Evolutionary conservation across 331 rosid genomes (phyloP).

Genomic region (Cydonia oblonga): DNA sequence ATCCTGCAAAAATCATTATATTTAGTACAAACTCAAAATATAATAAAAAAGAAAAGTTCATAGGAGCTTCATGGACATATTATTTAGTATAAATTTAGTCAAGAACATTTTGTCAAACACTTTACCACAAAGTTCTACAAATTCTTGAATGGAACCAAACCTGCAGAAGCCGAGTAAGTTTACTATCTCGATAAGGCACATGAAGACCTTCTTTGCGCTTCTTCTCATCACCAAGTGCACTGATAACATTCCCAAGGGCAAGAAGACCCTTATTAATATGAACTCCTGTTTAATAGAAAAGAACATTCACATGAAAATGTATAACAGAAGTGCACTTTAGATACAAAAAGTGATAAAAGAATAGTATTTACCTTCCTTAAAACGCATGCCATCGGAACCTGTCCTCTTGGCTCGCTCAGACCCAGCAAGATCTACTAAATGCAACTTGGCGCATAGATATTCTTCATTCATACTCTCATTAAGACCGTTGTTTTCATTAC

Average conservation of each 20-base stretch:
- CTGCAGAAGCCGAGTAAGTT: constrained; percentile 97
- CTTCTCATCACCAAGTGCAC: constrained; percentile 99
- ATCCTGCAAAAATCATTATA: constrained; percentile 60
- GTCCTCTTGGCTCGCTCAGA: constrained; percentile 99
- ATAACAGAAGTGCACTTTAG: constrained; percentile 6
- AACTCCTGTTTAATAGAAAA: constrained; percentile 55
- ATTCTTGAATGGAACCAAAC: constrained; percentile 26
- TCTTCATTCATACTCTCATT: constrained; percentile 61
- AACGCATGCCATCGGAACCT: constrained; percentile 96
- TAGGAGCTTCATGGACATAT: neutral
- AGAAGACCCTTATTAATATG: constrained; percentile 98
- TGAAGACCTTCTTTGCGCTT: constrained; percentile 92
- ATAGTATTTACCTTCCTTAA: constrained; percentile 71
- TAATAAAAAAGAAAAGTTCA: neutral
- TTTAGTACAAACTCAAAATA: constrained; percentile 2
- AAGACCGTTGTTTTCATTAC: constrained; percentile 31
- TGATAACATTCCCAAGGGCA: constrained; percentile 97
- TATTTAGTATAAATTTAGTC: neutral
- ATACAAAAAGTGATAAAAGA: neutral
- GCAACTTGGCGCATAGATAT: constrained; percentile 91
- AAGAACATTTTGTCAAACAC: neutral
- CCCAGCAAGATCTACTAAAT: constrained; percentile 98
- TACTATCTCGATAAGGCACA: constrained; percentile 97
- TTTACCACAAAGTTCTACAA: neutral
- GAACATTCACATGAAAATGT: constrained; percentile 13